These are phyloP conservation scores for Boletellus deceptivus DNA, from an alignment of 1,284 basidiomycete species.

Conservation along the genomic window DNA sequence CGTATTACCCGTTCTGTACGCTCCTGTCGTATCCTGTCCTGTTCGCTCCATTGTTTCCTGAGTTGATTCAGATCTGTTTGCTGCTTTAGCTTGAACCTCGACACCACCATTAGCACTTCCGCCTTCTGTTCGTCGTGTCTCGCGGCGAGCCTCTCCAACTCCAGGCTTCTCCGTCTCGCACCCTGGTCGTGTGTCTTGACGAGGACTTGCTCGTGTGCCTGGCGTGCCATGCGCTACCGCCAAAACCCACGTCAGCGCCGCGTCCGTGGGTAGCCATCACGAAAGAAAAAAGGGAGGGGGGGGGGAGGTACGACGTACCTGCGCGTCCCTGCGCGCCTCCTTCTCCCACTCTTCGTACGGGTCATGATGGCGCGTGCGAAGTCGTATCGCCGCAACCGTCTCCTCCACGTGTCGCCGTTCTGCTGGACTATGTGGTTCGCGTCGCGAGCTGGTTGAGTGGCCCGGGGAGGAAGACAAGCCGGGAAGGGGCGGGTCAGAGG, in stretches of 20 bases:
- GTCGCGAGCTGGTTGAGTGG: constrained; percentile 15
- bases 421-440: constrained; percentile 32
- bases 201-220: constrained; percentile 45
- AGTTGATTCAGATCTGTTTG: constrained; percentile 48
- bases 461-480: background rate
- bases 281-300: too few relatives aligned
- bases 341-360: constrained; percentile 79
- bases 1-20: constrained; percentile 64
- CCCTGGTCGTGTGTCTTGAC: constrained; percentile 40
- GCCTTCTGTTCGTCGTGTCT: constrained; percentile 47
- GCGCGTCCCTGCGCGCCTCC: constrained; percentile 63
- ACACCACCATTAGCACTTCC: constrained; percentile 48
- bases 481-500: background rate
- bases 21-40: constrained; percentile 53
- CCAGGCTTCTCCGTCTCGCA: constrained; percentile 36
- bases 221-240: constrained; percentile 57
- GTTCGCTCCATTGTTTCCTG: constrained; percentile 46
- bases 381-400: constrained; percentile 65
- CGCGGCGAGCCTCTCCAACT: constrained; percentile 38
- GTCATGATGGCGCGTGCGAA: constrained; percentile 64
- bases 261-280: background rate
- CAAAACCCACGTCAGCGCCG: background rate
- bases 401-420: constrained; percentile 61
- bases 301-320: constrained; percentile 45
- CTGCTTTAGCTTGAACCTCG: constrained; percentile 42